Evolutionary conservation across 805 yeast species (phyloP).

Genomic region (Starmerella stellata): DNA sequence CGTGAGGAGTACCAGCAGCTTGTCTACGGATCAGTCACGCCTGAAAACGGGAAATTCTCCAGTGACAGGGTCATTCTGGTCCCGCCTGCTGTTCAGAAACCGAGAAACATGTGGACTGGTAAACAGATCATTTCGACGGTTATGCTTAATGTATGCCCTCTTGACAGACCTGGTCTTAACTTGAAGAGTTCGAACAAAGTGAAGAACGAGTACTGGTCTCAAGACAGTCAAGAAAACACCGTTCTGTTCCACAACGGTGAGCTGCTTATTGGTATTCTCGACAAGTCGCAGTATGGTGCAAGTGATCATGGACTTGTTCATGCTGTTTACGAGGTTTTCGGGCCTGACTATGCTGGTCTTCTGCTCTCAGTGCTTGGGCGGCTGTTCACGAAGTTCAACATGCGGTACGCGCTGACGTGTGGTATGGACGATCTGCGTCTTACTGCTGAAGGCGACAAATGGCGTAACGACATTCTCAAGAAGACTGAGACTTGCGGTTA

Average conservation of each 20-base stretch:
- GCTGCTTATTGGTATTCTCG: slow-evolving; percentile 77
- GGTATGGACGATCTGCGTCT: slow-evolving; percentile 98
- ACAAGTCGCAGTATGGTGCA: slow-evolving; percentile 97
- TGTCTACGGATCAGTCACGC: slow-evolving; percentile 82
- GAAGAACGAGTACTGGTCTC: slow-evolving; percentile 90
- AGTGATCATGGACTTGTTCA: slow-evolving; percentile 93
- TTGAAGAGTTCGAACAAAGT: slow-evolving; percentile 68
- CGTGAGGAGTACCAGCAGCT: slow-evolving; percentile 87
- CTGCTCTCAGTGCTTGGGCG: slow-evolving; percentile 85
- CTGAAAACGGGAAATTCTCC: slow-evolving; percentile 87
- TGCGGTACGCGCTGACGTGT: slow-evolving; percentile 88
- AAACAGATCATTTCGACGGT: slow-evolving; percentile 92
- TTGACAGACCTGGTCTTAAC: slow-evolving; percentile 78
- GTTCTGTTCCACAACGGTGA: slow-evolving; percentile 79
- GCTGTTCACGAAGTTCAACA: slow-evolving; percentile 81
- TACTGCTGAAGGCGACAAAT: slow-evolving; percentile 73
- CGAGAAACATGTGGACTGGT: slow-evolving; percentile 85
- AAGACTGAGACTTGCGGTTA: slow-evolving; percentile 71
- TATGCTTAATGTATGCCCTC: slow-evolving; percentile 70
- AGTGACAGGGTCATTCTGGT: slow-evolving; percentile 44
- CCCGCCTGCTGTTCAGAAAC: slow-evolving; percentile 79
- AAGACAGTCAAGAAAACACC: slow-evolving; percentile 62
- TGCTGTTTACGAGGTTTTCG: slow-evolving; percentile 89
- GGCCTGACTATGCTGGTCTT: slow-evolving; percentile 77
- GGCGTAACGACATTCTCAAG: slow-evolving; percentile 70